These are phyloP conservation scores for Aureobasidium sp. DNA, from an alignment of 2,329 filamentous ascomycete genomes.

Conservation along the genomic window DNA sequence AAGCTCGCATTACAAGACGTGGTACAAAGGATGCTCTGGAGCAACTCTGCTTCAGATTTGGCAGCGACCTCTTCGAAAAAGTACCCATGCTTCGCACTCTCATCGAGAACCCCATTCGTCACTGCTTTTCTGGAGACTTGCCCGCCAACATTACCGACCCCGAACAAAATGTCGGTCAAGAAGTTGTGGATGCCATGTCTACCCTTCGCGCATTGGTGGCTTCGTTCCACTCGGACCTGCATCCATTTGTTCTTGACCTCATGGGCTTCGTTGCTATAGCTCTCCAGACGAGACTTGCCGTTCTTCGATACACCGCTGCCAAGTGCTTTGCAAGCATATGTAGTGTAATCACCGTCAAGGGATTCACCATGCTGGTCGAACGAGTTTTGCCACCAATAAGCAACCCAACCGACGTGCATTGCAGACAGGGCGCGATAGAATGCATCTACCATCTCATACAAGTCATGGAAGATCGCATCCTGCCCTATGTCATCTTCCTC, in stretches of 20 bases:
- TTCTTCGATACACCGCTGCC: constrained; percentile 91
- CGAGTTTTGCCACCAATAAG: constrained; percentile 85
- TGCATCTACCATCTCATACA: constrained; percentile 95
- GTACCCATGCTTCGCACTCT: constrained; percentile 73
- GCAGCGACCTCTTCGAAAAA: constrained; percentile 64
- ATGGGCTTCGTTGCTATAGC: constrained; percentile 81
- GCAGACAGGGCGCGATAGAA: constrained; percentile 88
- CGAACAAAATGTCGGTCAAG: constrained; percentile 70
- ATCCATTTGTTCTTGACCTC: constrained; percentile 72
- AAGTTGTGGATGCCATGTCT: constrained; percentile 88
- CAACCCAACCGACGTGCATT: constrained; percentile 79
- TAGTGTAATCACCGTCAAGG: constrained; percentile 89
- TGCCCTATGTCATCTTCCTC: constrained; percentile 97
- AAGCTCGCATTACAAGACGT: constrained; percentile 79
- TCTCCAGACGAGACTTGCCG: constrained; percentile 76
- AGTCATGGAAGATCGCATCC: constrained; percentile 92
- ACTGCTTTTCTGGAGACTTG: constrained; percentile 60
- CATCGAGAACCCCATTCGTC: constrained; percentile 71
- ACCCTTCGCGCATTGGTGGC: constrained; percentile 86
- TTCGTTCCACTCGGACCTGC: constrained; percentile 67
- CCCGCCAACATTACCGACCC: constrained; percentile 66
- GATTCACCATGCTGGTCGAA: constrained; percentile 92
- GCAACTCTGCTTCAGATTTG: constrained; percentile 73
- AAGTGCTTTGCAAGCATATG: constrained; percentile 97
- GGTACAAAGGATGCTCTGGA: constrained; percentile 93